A percentile compares a stretch with the other conserved stretches of the same genome.
Evolutionary conservation across 2,329 filamentous ascomycete genomes (phyloP).

Genomic region (Colletotrichum musae): DNA sequence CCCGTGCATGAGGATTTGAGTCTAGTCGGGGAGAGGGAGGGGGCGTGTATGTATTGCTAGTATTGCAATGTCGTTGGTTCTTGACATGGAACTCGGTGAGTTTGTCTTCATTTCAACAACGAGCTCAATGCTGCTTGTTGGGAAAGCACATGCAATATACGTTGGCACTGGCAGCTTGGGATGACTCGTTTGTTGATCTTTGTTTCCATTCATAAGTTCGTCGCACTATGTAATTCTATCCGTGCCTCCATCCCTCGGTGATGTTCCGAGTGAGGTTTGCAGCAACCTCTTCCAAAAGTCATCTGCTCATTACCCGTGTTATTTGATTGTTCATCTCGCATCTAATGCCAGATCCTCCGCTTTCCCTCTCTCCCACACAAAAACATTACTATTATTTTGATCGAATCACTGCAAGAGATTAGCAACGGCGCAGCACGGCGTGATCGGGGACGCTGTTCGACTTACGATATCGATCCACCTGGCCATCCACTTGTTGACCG

Average conservation of each 20-base stretch:
- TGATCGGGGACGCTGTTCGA: not conserved
- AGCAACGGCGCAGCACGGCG: not conserved
- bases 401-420: conserved; percentile 17
- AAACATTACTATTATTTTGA: not conserved
- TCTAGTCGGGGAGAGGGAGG: not conserved
- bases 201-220: conserved; percentile 31
- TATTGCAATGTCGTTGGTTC: not conserved
- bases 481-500: conserved; percentile 78
- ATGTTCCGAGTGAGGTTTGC: not conserved
- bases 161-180: not conserved
- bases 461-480: conserved; percentile 70
- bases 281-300: not conserved
- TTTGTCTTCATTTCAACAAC: no score
- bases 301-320: not conserved
- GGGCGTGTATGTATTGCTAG: no score
- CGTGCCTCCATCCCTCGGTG: not conserved
- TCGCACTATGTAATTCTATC: conserved; percentile 23
- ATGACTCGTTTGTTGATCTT: not conserved
- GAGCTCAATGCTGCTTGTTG: not conserved
- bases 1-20: not conserved
- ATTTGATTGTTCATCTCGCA: not conserved
- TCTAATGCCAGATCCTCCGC: no score
- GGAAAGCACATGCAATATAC: no score
- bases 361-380: not conserved
- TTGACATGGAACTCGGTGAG: not conserved